A percentile compares a stretch with the other conserved stretches of the same genome.
phyloP scores from a whole-genome alignment of 257 asterid genomes.

The Solanum chmielewskii region DNA sequence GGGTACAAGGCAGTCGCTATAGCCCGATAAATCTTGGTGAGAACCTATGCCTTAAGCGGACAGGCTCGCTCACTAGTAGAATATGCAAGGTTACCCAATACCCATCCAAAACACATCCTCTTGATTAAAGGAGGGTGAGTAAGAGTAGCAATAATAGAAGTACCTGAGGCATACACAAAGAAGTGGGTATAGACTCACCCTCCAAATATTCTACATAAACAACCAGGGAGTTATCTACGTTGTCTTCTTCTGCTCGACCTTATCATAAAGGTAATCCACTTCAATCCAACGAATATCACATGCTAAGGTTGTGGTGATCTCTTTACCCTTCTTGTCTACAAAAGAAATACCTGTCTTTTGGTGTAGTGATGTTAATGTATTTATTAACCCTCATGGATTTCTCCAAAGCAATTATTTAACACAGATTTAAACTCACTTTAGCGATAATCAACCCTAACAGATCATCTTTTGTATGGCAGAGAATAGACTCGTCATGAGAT shows the following conservation, averaged over 20 bases:
- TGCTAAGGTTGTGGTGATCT: not conserved
- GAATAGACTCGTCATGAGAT: not conserved
- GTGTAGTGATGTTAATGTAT: too few relatives aligned
- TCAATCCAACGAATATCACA: not conserved
- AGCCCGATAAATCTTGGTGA: not conserved
- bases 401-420: not conserved
- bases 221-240: not conserved
- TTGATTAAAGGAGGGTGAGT: not conserved
- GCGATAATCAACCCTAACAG: not conserved
- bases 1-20: not conserved
- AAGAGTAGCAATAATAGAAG: not conserved
- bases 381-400: not conserved
- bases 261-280: too few relatives aligned
- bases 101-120: not conserved
- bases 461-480: not conserved
- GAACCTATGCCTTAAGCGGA: not conserved
- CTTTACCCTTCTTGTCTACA: too few relatives aligned
- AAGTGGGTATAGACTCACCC: not conserved
- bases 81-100: not conserved
- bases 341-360: not conserved
- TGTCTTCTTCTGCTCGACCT: not conserved
- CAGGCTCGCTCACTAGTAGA: accelerated
- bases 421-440: not conserved
- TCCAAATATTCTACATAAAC: not conserved
- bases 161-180: not conserved